Evolutionary conservation across 148 eudicot genomes (phyloP), one percentile per base, ranked within the genome.

Genomic region (Vaccinium macrocarpon): DNA sequence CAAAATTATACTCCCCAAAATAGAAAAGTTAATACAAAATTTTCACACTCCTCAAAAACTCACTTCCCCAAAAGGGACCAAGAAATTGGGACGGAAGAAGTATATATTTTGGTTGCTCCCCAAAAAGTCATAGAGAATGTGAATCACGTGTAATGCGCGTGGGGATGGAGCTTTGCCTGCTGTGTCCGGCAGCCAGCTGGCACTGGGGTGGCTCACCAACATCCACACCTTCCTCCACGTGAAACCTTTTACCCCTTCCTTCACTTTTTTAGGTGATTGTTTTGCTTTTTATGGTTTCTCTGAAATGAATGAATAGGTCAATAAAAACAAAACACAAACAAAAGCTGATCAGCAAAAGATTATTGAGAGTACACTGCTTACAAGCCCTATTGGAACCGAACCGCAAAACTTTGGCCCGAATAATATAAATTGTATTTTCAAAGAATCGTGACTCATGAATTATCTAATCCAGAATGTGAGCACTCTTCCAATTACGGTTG

Each of bases 121-220:
- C 4, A n/a, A 66, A 76, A 75, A 1, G 13, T 3, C 14, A 7
- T 7, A 46, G 25, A 19, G 56, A 56, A 68, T 11, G 81, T 83
- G 85, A 42, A 38, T 83, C 85, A 83, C 85, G 85, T 83, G 85
- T 16, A 10, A 15, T 15, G 74, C 11, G 75, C 46, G 35, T 7
- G 81, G 42, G 42, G 75, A 62, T n/a, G 12, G 48, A 21, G 51
- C 11, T 10, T 35, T 35, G 61, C 48, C 74, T 9, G 16, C 12
- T 10, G 21, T 21, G 27, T 64, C 82, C 70, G 74, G 50, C 74
- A 84, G 81, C 85, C 85, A 84, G 85, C 85, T 84, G 85, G 85
- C 61, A 9, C 8, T 23, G 59, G 75, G 85, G 76, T 84, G 85
- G 85, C 85, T 84, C 53, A 59, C 85, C 85, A 84, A 84, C 81